These are phyloP conservation scores for Marasmius oreades DNA, from an alignment of 1,284 basidiomycete genomes.

Conservation along the genomic window DNA sequence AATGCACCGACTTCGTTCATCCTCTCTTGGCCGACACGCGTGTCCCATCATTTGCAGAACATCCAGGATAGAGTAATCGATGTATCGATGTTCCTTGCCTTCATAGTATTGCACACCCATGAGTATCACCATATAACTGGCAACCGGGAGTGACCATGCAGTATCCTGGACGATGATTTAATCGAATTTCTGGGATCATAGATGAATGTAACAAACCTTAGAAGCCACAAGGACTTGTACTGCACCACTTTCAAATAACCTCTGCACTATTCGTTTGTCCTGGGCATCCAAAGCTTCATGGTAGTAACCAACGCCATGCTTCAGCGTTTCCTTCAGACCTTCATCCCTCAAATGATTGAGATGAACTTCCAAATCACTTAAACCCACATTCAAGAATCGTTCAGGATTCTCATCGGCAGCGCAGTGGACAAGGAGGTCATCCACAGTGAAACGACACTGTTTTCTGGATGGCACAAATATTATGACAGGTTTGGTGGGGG, in stretches of 20 bases:
- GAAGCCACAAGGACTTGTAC: slow-evolving; percentile 94
- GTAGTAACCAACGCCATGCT: slow-evolving; percentile 92
- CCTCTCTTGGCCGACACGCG: slow-evolving; percentile 86
- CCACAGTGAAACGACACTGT: slow-evolving; percentile 91
- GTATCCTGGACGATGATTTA: slow-evolving; percentile 60
- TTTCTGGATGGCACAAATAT: slow-evolving; percentile 92
- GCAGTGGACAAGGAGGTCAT: slow-evolving; percentile 89
- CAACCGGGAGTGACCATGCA: slow-evolving; percentile 92
- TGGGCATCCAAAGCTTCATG: slow-evolving; percentile 92
- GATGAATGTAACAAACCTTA: slow-evolving; percentile 51
- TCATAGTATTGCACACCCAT: slow-evolving; percentile 98
- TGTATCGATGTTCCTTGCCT: slow-evolving; percentile 94
- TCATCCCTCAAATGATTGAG: slow-evolving; percentile 82
- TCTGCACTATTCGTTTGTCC: slow-evolving; percentile 91
- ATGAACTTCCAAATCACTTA: slow-evolving; percentile 83
- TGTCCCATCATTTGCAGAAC: slow-evolving; percentile 99
- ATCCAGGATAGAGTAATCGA: slow-evolving; percentile 97
- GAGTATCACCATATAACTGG: slow-evolving; percentile 96
- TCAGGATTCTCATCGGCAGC: slow-evolving; percentile 83
- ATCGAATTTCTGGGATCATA: neutral
- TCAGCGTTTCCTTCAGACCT: slow-evolving; percentile 78
- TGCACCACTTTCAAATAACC: slow-evolving; percentile 92
- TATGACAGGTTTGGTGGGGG: slow-evolving; percentile 84
- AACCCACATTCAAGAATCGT: slow-evolving; percentile 89
- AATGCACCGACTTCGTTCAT: slow-evolving; percentile 87